phyloP scores from a whole-genome alignment of 208 protist species.

The Crithidia sp. region DNA sequence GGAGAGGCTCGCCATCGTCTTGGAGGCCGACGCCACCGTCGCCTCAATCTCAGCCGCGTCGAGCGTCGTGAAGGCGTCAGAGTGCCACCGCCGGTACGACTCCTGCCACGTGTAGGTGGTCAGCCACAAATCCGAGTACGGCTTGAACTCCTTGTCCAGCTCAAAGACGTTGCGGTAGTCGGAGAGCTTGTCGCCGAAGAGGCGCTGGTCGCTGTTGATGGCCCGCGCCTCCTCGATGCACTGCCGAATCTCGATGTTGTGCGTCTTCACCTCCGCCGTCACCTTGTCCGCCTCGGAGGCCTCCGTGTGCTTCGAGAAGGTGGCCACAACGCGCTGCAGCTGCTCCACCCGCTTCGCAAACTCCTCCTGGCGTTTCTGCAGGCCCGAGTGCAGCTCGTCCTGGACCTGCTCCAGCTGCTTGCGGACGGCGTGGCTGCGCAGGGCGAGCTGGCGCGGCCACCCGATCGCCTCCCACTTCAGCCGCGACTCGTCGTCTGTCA shows the following conservation, averaged over 20 bases:
- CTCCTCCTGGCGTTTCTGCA: constrained; percentile 93
- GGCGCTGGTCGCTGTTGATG: constrained; percentile 95
- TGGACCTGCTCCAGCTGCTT: constrained; percentile 93
- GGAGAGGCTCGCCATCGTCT: constrained; percentile 89
- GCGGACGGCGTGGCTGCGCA: constrained; percentile 68
- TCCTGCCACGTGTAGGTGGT: constrained; percentile 95
- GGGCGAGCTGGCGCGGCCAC: constrained; percentile 92
- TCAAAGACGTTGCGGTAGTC: constrained; percentile 95
- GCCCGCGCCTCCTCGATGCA: constrained; percentile 90
- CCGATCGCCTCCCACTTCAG: constrained; percentile 94
- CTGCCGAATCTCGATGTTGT: constrained; percentile 94
- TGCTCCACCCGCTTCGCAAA: constrained; percentile 94
- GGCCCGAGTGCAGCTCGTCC: constrained; percentile 90
- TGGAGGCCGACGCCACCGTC: constrained; percentile 78
- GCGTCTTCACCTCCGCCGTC: constrained; percentile 93
- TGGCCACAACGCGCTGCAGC: constrained; percentile 91
- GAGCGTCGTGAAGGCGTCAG: constrained; percentile 93
- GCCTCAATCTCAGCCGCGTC: constrained; percentile 95
- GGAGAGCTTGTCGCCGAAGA: constrained; percentile 95
- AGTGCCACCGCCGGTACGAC: constrained; percentile 93
- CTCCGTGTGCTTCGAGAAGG: constrained; percentile 94
- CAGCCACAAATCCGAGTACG: constrained; percentile 96
- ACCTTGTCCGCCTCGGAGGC: constrained; percentile 91
- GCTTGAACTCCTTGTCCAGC: constrained; percentile 97
- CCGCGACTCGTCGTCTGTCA: constrained; percentile 93